Conservation (phyloP, 2,329 filamentous ascomycete species). For the Chaetomium olivaceum region DNA sequence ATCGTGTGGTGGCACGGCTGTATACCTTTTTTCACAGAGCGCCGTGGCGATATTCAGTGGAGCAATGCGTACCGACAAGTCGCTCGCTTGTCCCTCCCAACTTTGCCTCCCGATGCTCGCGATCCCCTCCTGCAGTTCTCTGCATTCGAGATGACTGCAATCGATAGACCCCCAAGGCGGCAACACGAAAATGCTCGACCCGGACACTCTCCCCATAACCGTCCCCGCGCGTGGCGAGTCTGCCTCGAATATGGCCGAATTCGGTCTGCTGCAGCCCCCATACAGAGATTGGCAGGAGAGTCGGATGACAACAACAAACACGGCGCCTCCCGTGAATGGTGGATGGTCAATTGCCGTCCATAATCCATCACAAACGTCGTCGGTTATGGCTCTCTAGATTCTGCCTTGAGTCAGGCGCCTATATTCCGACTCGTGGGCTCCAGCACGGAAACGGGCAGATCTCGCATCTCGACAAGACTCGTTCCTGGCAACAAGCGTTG, state of each 20-base stretch:
- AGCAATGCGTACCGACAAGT: constrained; percentile 18
- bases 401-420: constrained; percentile 6
- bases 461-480: neutral
- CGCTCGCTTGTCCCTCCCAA: neutral
- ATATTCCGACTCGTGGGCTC: neutral
- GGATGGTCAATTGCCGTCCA: neutral
- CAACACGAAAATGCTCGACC: neutral
- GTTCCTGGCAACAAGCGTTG: constrained; percentile 12
- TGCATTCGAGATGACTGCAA: constrained; percentile 5
- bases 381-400: neutral
- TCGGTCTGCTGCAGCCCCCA: neutral
- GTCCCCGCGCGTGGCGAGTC: neutral
- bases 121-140: neutral
- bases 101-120: constrained; percentile 7
- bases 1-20: neutral
- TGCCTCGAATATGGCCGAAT: neutral
- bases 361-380: neutral
- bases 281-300: neutral
- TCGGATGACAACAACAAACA: neutral
- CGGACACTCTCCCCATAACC: neutral
- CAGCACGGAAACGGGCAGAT: constrained; percentile 8
- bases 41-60: neutral
- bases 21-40: neutral
- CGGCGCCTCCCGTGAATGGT: neutral
- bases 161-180: constrained; percentile 15